phyloP scores from a whole-genome alignment of 1,284 basidiomycete genomes.

The Ceratobasidium sp. region DNA sequence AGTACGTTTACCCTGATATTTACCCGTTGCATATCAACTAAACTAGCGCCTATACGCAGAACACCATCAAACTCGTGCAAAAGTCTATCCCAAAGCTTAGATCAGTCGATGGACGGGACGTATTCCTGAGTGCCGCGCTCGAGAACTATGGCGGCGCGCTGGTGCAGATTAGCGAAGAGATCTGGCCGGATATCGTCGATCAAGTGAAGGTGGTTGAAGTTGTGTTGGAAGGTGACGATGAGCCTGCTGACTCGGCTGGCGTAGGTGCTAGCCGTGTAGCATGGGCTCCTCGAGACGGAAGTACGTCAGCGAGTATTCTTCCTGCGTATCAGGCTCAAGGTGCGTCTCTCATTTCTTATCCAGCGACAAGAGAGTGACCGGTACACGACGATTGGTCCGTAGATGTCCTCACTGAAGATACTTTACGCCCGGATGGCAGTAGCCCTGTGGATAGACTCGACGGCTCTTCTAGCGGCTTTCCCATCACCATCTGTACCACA shows the following conservation, averaged over 20 bases:
- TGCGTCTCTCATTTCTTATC: too few species aligned
- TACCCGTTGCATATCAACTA: too few species aligned
- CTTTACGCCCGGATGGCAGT: not conserved
- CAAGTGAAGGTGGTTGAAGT: not conserved
- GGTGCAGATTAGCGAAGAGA: not conserved
- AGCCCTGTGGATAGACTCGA: too few species aligned
- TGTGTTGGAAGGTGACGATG: not conserved
- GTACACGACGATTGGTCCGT: too few species aligned
- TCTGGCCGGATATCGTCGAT: not conserved
- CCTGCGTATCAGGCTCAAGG: too few species aligned
- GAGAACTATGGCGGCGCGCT: not conserved
- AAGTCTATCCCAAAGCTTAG: not conserved
- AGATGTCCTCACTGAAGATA: not conserved
- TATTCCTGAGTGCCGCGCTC: not conserved
- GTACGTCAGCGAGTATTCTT: too few species aligned
- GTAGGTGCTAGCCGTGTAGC: not conserved
- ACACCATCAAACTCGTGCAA: not conserved
- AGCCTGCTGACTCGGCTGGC: not conserved
- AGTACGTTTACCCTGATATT: not conserved
- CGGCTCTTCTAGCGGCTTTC: not conserved
- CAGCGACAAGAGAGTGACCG: too few species aligned
- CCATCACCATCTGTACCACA: not conserved
- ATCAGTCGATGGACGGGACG: not conserved
- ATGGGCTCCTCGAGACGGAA: too few species aligned
- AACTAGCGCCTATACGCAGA: not conserved